phyloP scores from a whole-genome alignment of 2,329 filamentous ascomycete genomes.

The Leptodontidium sp. region DNA sequence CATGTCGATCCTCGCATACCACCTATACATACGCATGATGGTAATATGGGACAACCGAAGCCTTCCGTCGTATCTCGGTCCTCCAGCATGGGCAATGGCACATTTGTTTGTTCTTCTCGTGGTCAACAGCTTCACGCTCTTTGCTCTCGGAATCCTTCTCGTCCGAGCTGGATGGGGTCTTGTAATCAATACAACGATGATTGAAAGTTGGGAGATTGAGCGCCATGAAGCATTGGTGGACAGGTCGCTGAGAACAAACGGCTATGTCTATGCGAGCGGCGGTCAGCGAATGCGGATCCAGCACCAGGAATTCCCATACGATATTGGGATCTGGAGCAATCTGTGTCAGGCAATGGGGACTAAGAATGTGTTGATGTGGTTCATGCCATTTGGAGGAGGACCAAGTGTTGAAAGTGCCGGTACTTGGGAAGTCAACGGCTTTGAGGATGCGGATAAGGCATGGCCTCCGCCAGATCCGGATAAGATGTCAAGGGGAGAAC shows the following conservation, averaged over 20 bases:
- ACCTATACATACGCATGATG: constrained; percentile 66
- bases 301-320: constrained; percentile 82
- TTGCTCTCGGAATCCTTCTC: constrained; percentile 72
- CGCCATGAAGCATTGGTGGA: constrained; percentile 66
- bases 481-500: constrained; percentile 53
- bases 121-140: constrained; percentile 64
- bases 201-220: constrained; percentile 80
- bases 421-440: constrained; percentile 78
- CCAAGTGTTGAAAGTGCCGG: constrained; percentile 51
- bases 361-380: constrained; percentile 70
- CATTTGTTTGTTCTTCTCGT: constrained; percentile 67
- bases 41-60: constrained; percentile 70
- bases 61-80: constrained; percentile 79
- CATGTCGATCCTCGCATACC: constrained; percentile 63
- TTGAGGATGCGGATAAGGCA: constrained; percentile 68
- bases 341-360: constrained; percentile 80
- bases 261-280: constrained; percentile 52
- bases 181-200: constrained; percentile 77
- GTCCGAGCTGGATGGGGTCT: constrained; percentile 68
- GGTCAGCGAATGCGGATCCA: constrained; percentile 62
- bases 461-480: constrained; percentile 73
- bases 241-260: constrained; percentile 53
- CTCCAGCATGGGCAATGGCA: constrained; percentile 64
- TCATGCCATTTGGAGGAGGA: constrained; percentile 69
- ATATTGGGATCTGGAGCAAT: constrained; percentile 78